These are phyloP conservation scores for Ormosia semicastrata DNA, from an alignment of 306 rosid species.

Conservation along the genomic window DNA sequence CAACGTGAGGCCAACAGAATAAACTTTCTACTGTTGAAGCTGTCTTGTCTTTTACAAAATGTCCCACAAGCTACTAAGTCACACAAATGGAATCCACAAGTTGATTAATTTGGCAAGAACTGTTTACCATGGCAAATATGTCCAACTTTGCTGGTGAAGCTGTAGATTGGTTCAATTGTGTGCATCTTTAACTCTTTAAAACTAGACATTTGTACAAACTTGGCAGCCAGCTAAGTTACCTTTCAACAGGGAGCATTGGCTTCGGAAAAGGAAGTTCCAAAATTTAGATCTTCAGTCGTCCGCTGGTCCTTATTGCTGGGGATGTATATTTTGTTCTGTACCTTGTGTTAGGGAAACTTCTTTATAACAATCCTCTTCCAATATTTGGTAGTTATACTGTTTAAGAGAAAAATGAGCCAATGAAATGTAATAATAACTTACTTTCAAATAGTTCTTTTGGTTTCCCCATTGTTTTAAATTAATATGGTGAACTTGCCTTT, in stretches of 20 bases:
- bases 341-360: neutral
- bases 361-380: neutral
- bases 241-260: neutral
- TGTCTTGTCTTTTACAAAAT: neutral
- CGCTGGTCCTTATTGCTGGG: neutral
- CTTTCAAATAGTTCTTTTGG: neutral
- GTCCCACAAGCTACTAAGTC: neutral
- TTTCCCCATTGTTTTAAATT: neutral
- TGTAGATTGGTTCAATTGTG: neutral
- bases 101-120: neutral
- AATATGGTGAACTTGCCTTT: neutral
- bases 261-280: neutral
- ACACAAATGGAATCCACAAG: neutral
- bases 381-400: neutral
- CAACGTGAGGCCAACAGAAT: neutral
- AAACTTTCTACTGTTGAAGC: neutral
- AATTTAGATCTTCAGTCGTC: neutral
- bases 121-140: neutral
- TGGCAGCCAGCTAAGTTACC: neutral
- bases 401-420: neutral
- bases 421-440: neutral
- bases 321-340: neutral
- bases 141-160: neutral
- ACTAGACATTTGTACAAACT: neutral
- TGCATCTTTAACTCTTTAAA: neutral